Evolutionary conservation across 331 rosid species (phyloP).

Genomic region (Acacia concinna): DNA sequence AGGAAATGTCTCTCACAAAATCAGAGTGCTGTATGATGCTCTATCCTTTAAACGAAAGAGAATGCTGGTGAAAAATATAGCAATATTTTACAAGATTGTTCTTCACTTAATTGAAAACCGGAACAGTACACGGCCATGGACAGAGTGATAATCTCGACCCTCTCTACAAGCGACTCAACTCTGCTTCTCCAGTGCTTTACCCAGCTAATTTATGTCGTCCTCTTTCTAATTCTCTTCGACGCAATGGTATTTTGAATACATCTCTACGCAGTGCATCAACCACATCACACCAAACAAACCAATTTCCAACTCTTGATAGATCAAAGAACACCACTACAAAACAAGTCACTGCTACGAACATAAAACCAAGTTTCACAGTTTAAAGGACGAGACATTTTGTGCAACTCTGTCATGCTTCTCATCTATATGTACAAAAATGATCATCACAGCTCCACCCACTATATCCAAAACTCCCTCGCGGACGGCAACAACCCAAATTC

Average conservation of each 20-base stretch:
- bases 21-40: neutral
- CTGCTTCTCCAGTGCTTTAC: neutral
- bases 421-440: slow-evolving; percentile 39
- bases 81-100: slow-evolving; percentile 14
- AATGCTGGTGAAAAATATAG: neutral
- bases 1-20: neutral
- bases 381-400: slow-evolving; percentile 22
- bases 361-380: slow-evolving; percentile 25
- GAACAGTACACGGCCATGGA: neutral
- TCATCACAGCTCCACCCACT: slow-evolving; percentile 20
- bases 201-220: neutral
- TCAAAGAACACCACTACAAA: slow-evolving; percentile 7
- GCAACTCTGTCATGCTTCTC: slow-evolving; percentile 32
- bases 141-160: neutral
- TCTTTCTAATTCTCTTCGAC: slow-evolving; percentile 15
- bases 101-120: neutral
- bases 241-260: slow-evolving; percentile 4
- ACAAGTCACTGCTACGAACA: slow-evolving; percentile 33
- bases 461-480: neutral
- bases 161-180: neutral
- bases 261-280: slow-evolving; percentile 30
- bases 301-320: slow-evolving; percentile 31
- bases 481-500: slow-evolving; percentile 25
- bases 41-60: neutral
- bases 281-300: slow-evolving; percentile 26